Percentiles rank a stretch among this genome's conserved stretches.
Evolutionary conservation across 495 filamentous ascomycete species (phyloP).

Genomic region (Daldinia decipiens): DNA sequence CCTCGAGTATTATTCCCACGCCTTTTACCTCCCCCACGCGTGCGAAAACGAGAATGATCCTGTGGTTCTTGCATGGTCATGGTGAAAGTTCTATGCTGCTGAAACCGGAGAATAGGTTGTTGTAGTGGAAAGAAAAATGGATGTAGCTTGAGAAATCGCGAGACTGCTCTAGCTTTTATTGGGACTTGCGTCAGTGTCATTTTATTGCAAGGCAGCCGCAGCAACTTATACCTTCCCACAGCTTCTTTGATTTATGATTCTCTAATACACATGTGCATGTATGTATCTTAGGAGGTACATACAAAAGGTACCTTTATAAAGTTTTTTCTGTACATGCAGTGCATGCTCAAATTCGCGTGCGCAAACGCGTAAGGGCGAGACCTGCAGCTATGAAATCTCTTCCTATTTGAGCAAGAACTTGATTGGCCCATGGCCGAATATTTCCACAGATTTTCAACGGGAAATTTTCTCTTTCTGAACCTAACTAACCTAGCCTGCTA

Average conservation of each 20-base stretch:
- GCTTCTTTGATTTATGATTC: neutral
- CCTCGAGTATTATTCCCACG: neutral
- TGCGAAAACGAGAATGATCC: slow-evolving; percentile 5
- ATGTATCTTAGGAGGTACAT: neutral
- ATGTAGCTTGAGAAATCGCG: neutral
- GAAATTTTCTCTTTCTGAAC: neutral
- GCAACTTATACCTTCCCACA: neutral
- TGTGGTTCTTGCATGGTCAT: slow-evolving; percentile 30
- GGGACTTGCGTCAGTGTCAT: neutral
- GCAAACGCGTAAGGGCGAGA: slow-evolving; percentile 3
- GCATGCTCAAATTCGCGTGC: neutral
- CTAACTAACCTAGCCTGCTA: too few species aligned
- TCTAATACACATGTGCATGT: neutral
- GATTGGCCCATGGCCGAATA: slow-evolving; percentile 13
- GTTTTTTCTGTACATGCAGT: neutral
- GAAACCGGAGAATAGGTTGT: neutral
- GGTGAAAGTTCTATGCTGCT: slow-evolving; percentile 6
- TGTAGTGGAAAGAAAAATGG: slow-evolving; percentile 7
- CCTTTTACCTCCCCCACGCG: neutral
- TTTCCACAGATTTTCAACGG: slow-evolving; percentile 11
- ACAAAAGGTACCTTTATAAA: neutral
- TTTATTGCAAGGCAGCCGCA: neutral
- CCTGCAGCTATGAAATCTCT: slow-evolving; percentile 10
- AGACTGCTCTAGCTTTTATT: slow-evolving; percentile 1
- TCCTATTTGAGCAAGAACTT: slow-evolving; percentile 3